Base-by-base conservation (phyloP, 306 rosid species). In the Corylus americana region DNA sequence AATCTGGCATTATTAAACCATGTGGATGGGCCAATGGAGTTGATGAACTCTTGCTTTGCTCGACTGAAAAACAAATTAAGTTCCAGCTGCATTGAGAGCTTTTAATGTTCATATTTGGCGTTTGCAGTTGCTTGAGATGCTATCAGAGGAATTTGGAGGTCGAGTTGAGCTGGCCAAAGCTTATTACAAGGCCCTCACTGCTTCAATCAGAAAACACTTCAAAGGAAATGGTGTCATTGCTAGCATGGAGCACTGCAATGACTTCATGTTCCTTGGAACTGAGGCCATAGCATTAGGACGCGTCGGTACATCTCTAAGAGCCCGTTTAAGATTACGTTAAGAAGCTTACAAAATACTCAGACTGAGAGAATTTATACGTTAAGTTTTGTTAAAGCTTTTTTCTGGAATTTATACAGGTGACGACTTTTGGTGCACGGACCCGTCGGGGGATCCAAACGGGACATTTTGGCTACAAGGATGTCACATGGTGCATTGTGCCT, bases 401-500 rank as follows among this genome's bases (percentile, higher is more conserved):
- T 2, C 10, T 54, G 25, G 4, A 14, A 73, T 54, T 12, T n/a
- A 20, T 51, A 29, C 25, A 91, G 94, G 97, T n/a, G 97, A 91
- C 79, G 97, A 93, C 85, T 91, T 93, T 63, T 91, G 97, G 96
- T 85, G 89, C 69, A 77, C 57, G 0, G 92, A 93, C 70, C 86
- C 93, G 0, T 78, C 88, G 0, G 97, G 91, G 11, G 93, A 90
- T 84, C 97, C 93, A 59, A 87, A 81, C 31, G 93, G 96, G 1
- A 72, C 89, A 18, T 91, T 79, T 77, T 93, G 97, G 97, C 89
- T 93, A 0, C 93, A 93, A 85, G 92, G 94, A 13, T 91, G 97
- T 87, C 96, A 93, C 85, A 85, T 88, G 93, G 96, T 93, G 70
- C 89, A 93, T 11, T 93, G 96, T 75, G 98, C 94, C 42, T 91